Evolutionary conservation across 169 alveolate species (phyloP).

Genomic region (Eimeria zaria): DNA sequence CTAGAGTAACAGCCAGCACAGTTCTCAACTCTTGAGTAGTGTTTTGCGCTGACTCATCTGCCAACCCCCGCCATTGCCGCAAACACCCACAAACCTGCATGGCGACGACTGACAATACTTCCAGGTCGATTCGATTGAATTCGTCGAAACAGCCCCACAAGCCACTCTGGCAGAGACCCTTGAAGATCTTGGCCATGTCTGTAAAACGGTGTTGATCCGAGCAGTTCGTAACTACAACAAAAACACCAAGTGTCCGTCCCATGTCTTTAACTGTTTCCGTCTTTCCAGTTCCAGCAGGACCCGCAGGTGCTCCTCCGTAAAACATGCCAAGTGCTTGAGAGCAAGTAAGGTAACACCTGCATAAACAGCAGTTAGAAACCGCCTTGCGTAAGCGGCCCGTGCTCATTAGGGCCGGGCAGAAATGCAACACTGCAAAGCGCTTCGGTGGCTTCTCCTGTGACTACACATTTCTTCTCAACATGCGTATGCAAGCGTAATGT

Average conservation of each 20-base stretch:
- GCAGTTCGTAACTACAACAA: slow-evolving; percentile 98
- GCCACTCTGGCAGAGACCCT: slow-evolving; percentile 95
- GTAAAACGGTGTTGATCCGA: slow-evolving; percentile 97
- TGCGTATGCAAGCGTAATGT: not conserved
- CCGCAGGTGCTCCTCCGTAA: slow-evolving; percentile 99
- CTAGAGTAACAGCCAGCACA: not conserved
- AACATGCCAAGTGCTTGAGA: slow-evolving; percentile 97
- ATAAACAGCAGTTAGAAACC: not conserved
- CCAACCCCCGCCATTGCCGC: not conserved
- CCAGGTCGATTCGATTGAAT: slow-evolving; percentile 97
- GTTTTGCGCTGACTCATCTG: not conserved
- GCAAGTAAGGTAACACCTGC: slow-evolving; percentile 84
- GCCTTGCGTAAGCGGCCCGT: not conserved
- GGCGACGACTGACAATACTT: slow-evolving; percentile 97
- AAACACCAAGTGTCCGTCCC: slow-evolving; percentile 98
- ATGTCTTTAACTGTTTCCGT: slow-evolving; percentile 98
- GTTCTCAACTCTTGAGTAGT: not conserved
- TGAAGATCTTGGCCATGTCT: slow-evolving; percentile 98
- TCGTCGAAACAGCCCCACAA: slow-evolving; percentile 98
- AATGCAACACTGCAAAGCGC: too few species aligned
- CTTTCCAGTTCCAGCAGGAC: slow-evolving; percentile 99
- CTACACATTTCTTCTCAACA: not conserved
- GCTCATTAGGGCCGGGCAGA: not conserved
- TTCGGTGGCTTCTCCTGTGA: not conserved
- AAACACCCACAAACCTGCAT: slow-evolving; percentile 90